Conservation (phyloP, 2,329 filamentous ascomycete species). For the Fusarium brachygibbosum region DNA sequence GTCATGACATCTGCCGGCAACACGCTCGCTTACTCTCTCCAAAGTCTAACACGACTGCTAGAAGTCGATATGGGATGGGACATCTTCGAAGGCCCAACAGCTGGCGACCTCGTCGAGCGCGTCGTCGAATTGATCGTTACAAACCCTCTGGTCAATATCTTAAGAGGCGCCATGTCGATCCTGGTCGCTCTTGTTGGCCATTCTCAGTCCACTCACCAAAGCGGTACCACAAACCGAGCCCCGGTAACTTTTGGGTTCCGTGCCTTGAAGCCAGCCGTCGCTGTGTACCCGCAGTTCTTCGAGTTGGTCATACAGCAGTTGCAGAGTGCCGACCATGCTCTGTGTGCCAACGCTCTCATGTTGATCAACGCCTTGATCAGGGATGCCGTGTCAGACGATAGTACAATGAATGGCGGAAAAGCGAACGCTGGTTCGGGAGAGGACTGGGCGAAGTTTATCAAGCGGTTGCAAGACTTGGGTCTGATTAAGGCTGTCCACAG, state of each 20-base stretch:
- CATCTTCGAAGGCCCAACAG: slow-evolving; percentile 74
- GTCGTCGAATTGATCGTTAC: slow-evolving; percentile 94
- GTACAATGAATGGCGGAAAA: slow-evolving; percentile 58
- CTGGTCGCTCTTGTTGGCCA: slow-evolving; percentile 93
- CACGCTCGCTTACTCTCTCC: slow-evolving; percentile 93
- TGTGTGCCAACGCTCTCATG: slow-evolving; percentile 95
- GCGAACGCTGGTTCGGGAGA: slow-evolving; percentile 58
- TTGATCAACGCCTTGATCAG: slow-evolving; percentile 95
- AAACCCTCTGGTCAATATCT: slow-evolving; percentile 96
- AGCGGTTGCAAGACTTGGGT: slow-evolving; percentile 90
- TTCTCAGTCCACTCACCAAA: slow-evolving; percentile 71
- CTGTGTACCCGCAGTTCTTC: slow-evolving; percentile 92
- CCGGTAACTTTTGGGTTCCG: slow-evolving; percentile 86
- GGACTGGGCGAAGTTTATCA: slow-evolving; percentile 97
- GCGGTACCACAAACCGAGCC: slow-evolving; percentile 51
- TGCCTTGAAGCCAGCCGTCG: slow-evolving; percentile 90
- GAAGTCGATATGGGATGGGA: slow-evolving; percentile 99
- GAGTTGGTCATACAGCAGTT: slow-evolving; percentile 93
- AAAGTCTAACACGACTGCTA: slow-evolving; percentile 86
- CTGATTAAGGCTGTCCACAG: slow-evolving; percentile 92
- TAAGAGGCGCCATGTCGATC: slow-evolving; percentile 96
- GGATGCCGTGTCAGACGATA: slow-evolving; percentile 85
- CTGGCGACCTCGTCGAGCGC: slow-evolving; percentile 77
- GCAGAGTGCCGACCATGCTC: slow-evolving; percentile 92
- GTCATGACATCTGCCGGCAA: slow-evolving; percentile 91